Evolutionary conservation across 163 green algal genomes (phyloP).

Genomic region (Chlamydomonas reinhardtii): DNA sequence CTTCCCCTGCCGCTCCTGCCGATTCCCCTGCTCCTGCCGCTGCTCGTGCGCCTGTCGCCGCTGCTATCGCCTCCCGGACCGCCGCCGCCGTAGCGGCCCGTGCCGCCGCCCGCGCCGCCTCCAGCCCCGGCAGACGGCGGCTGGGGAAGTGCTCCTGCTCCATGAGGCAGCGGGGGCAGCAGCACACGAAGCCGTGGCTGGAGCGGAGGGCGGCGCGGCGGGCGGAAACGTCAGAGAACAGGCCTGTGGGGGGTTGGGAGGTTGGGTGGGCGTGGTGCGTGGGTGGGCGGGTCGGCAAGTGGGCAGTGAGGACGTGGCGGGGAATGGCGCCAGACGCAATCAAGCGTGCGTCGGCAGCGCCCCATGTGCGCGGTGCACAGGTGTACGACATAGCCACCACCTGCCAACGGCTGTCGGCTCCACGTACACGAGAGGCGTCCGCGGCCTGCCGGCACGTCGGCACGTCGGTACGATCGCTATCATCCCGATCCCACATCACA

Average conservation of each 20-base stretch:
- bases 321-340: too few relatives aligned
- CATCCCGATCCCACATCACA: too few relatives aligned
- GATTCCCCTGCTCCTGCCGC: neutral
- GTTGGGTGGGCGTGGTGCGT: neutral
- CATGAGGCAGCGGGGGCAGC: conserved; percentile 42
- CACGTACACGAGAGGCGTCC: too few relatives aligned
- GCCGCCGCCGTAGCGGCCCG: neutral
- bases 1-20: too few relatives aligned
- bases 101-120: neutral
- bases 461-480: too few relatives aligned
- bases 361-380: too few relatives aligned
- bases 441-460: too few relatives aligned
- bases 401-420: too few relatives aligned
- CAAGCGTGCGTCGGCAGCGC: too few relatives aligned
- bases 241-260: neutral
- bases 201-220: conserved; percentile 17
- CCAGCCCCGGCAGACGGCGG: neutral
- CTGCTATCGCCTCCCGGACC: neutral
- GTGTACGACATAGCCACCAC: too few relatives aligned
- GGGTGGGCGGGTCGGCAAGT: neutral
- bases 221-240: conserved; percentile 35
- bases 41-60: neutral
- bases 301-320: too few relatives aligned
- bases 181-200: conserved; percentile 55
- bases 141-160: conserved; percentile 49